Percentiles rank a stretch among this genome's conserved stretches.
Conservation (phyloP, 2,329 filamentous ascomycete genomes). For the Colletotrichum gigasporum region DNA sequence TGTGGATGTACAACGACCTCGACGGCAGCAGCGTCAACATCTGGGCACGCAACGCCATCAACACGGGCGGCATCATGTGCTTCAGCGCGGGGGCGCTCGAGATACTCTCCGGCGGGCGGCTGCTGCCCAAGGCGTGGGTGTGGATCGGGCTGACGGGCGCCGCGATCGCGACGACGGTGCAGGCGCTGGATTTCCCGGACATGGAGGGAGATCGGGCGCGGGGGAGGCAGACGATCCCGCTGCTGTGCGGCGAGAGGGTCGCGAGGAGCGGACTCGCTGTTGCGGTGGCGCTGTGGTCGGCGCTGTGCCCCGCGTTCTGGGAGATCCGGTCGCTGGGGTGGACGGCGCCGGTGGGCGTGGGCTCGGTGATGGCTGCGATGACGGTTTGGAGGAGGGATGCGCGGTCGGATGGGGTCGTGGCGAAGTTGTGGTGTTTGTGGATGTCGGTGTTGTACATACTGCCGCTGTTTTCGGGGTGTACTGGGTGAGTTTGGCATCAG, state of each 20-base stretch:
- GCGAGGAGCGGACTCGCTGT: conserved; percentile 30
- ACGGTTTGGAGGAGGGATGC: conserved; percentile 31
- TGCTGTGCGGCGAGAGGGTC: conserved; percentile 36
- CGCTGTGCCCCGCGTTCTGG: background rate
- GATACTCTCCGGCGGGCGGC: conserved; percentile 22
- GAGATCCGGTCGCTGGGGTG: background rate
- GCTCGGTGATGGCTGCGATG: conserved; percentile 22
- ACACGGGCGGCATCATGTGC: conserved; percentile 39
- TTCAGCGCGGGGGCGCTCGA: conserved; percentile 40
- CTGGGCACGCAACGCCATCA: conserved; percentile 37
- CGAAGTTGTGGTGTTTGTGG: conserved; percentile 39
- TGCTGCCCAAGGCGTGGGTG: conserved; percentile 25
- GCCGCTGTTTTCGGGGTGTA: conserved; percentile 31
- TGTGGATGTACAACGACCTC: conserved; percentile 44
- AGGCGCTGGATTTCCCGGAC: conserved; percentile 38
- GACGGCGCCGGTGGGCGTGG: conserved; percentile 5
- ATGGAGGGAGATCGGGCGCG: conserved; percentile 39
- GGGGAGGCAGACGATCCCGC: conserved; percentile 37
- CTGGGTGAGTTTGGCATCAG: too few species aligned
- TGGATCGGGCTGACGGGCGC: conserved; percentile 37
- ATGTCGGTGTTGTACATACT: conserved; percentile 34
- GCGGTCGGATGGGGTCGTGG: conserved; percentile 35
- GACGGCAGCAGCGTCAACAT: conserved; percentile 35
- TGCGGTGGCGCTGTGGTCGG: conserved; percentile 28
- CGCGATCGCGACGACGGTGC: conserved; percentile 39